These are phyloP conservation scores for Karstenula rhodostoma DNA, from an alignment of 2,329 filamentous ascomycete species.

Conservation along the genomic window DNA sequence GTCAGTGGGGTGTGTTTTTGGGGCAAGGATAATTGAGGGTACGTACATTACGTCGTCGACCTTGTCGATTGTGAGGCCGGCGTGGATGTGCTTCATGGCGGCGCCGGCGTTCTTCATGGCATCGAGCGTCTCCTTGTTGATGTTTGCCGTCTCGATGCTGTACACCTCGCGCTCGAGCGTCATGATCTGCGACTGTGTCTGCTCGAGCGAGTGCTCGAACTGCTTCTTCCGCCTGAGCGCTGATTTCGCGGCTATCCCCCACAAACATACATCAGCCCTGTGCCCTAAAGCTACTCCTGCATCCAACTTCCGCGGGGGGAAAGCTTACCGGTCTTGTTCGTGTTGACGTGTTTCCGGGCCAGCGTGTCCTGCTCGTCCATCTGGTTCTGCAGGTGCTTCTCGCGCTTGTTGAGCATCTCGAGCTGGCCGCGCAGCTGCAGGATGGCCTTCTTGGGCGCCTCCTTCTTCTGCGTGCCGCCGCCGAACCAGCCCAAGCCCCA, in stretches of 20 bases:
- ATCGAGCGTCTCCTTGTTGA: conserved; percentile 94
- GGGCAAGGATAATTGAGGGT: not conserved
- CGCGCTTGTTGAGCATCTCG: conserved; percentile 97
- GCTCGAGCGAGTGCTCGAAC: conserved; percentile 89
- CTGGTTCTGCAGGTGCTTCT: conserved; percentile 88
- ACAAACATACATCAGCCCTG: conserved; percentile 3
- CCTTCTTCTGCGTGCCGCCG: conserved; percentile 84
- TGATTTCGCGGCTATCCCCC: conserved; percentile 79
- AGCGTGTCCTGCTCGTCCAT: conserved; percentile 92
- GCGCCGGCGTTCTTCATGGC: conserved; percentile 91
- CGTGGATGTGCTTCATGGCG: conserved; percentile 94
- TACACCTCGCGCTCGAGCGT: conserved; percentile 96
- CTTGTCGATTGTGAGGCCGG: conserved; percentile 88
- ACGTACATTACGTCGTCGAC: conserved; percentile 94
- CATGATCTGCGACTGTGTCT: conserved; percentile 87
- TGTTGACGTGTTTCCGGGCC: conserved; percentile 84
- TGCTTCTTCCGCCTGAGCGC: conserved; percentile 94
- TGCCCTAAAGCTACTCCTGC: no score
- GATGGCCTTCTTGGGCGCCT: conserved; percentile 96
- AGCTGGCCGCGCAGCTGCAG: conserved; percentile 85
- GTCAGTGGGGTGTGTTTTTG: no score
- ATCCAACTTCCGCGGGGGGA: no score
- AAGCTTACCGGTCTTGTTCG: conserved; percentile 86
- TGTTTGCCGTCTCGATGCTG: conserved; percentile 96
- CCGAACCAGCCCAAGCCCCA: conserved; percentile 81